These are phyloP conservation scores for Colletotrichum sp. DNA, from an alignment of 2,329 filamentous ascomycete genomes.

Conservation along the genomic window DNA sequence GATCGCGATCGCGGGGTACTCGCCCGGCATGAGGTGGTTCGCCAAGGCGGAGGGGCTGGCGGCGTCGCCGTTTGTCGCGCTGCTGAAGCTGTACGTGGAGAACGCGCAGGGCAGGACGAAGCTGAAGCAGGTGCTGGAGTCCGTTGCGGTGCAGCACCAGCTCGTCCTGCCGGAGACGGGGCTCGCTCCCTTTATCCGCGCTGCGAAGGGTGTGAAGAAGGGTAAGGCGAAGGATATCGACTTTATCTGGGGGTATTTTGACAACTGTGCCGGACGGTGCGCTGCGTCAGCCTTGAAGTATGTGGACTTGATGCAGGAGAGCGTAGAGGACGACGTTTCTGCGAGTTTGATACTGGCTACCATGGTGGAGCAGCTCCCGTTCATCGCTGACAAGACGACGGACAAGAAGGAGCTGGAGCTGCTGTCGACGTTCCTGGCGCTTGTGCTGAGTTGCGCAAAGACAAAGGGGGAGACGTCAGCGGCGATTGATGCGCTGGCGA, in stretches of 20 bases:
- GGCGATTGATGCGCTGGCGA: conserved; percentile 32
- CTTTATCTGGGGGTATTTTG: conserved; percentile 72
- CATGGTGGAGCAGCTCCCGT: conserved; percentile 80
- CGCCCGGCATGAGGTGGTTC: conserved; percentile 91
- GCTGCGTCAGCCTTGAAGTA: conserved; percentile 82
- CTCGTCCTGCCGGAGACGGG: conserved; percentile 61
- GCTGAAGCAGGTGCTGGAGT: conserved; percentile 53
- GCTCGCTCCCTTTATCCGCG: conserved; percentile 51
- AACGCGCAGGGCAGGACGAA: conserved; percentile 9
- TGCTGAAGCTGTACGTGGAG: conserved; percentile 55
- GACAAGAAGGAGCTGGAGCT: conserved; percentile 46
- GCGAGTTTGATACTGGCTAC: conserved; percentile 72
- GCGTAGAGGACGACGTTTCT: conserved; percentile 35
- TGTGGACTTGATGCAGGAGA: conserved; percentile 69
- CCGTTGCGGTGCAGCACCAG: conserved; percentile 69
- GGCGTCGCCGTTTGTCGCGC: conserved; percentile 73
- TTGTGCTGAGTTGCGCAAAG: conserved; percentile 60
- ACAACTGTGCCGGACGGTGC: conserved; percentile 81
- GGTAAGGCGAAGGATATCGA: conserved; percentile 35
- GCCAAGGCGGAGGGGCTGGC: conserved; percentile 70
- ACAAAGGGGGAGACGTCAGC: conserved; percentile 49
- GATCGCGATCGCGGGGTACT: conserved; percentile 79
- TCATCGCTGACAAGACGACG: conserved; percentile 57
- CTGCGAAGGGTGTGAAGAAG: conserved; percentile 36
- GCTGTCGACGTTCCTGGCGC: conserved; percentile 63